Evolutionary conservation across 2,329 filamentous ascomycete genomes (phyloP).

Genomic region (Paecilomyces sp.): DNA sequence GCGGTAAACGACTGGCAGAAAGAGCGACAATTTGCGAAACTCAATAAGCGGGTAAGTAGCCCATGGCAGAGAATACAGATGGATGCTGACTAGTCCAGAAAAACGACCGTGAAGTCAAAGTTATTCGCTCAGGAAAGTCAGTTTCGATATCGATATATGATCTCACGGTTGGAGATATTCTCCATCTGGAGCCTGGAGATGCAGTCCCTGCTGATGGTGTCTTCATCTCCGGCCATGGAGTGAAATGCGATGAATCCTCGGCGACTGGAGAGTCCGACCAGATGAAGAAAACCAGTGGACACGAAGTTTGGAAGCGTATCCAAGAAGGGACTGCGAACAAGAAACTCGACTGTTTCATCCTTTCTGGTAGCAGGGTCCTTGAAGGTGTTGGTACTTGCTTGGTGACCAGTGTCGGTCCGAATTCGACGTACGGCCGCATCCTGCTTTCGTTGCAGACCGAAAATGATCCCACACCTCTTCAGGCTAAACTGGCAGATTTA

Average conservation of each 20-base stretch:
- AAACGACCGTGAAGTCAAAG: slow-evolving; percentile 59
- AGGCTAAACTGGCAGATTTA: slow-evolving; percentile 67
- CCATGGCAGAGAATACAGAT: background rate
- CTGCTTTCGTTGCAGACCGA: slow-evolving; percentile 67
- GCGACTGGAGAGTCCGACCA: slow-evolving; percentile 61
- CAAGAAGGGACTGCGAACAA: slow-evolving; percentile 45
- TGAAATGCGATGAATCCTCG: slow-evolving; percentile 58
- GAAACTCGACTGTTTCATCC: slow-evolving; percentile 63
- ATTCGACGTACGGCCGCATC: slow-evolving; percentile 69
- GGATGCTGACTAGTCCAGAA: slow-evolving; percentile 44
- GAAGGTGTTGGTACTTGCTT: slow-evolving; percentile 70
- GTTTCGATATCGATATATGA: slow-evolving; percentile 56
- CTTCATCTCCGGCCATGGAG: slow-evolving; percentile 49
- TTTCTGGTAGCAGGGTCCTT: slow-evolving; percentile 73
- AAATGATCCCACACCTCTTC: slow-evolving; percentile 67
- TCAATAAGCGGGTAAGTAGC: slow-evolving; percentile 44
- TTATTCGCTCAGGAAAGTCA: slow-evolving; percentile 57
- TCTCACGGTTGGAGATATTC: slow-evolving; percentile 58
- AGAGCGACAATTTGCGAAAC: slow-evolving; percentile 57
- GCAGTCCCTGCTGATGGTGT: slow-evolving; percentile 58
- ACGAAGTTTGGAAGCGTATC: slow-evolving; percentile 52
- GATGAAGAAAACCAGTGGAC: slow-evolving; percentile 58
- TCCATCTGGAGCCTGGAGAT: slow-evolving; percentile 58
- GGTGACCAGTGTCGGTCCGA: slow-evolving; percentile 64
- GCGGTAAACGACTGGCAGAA: slow-evolving; percentile 63